phyloP scores from a whole-genome alignment of 2,329 filamentous ascomycete species.

The Nemania diffusa region DNA sequence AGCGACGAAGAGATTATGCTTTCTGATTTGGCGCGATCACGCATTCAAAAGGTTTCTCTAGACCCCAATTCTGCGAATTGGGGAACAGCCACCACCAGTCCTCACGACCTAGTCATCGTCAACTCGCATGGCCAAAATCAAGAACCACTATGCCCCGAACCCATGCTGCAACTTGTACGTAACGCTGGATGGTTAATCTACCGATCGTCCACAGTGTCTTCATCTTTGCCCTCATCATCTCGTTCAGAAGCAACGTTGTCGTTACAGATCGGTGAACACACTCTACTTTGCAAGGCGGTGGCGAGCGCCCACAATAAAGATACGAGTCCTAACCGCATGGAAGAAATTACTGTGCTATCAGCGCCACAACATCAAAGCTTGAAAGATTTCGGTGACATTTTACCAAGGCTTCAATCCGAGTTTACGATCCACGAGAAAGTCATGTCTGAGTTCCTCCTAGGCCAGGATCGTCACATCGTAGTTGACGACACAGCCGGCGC shows the following conservation, averaged over 20 bases:
- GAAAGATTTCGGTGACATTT: background rate
- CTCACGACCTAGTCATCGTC: slow-evolving; percentile 19
- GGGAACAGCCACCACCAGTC: background rate
- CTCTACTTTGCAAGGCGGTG: slow-evolving; percentile 11
- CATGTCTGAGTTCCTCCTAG: slow-evolving; percentile 3
- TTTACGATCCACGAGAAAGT: background rate
- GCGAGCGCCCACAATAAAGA: background rate
- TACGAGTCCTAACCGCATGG: background rate
- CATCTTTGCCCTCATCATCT: background rate
- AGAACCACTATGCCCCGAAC: background rate
- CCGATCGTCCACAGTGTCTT: background rate
- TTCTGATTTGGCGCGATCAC: slow-evolving; percentile 5
- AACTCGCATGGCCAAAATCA: slow-evolving; percentile 2
- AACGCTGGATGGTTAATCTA: slow-evolving; percentile 23
- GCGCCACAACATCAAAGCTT: background rate
- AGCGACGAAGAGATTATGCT: background rate
- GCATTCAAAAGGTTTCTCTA: background rate
- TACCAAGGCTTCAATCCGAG: slow-evolving; percentile 7
- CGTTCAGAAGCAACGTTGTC: background rate
- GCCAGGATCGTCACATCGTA: slow-evolving; percentile 28
- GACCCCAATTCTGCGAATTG: slow-evolving; percentile 6
- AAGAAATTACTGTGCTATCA: slow-evolving; percentile 15
- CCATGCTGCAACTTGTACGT: slow-evolving; percentile 11
- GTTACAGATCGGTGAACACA: slow-evolving; percentile 10
- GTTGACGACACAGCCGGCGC: slow-evolving; percentile 38